These are phyloP conservation scores for Canavalia ensiformis DNA, from an alignment of 306 rosid genomes.

Conservation along the genomic window DNA sequence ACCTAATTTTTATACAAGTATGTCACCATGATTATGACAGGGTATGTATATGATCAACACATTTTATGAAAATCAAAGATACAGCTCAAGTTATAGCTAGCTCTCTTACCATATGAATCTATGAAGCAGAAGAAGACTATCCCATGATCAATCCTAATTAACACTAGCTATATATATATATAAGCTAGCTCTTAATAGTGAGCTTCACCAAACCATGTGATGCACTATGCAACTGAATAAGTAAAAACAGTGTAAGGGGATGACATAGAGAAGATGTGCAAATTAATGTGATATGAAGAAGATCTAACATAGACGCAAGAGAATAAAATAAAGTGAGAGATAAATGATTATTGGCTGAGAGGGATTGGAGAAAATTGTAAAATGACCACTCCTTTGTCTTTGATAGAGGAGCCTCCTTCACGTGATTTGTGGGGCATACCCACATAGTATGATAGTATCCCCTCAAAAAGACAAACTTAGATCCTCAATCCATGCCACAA, in stretches of 20 bases:
- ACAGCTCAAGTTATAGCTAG: neutral
- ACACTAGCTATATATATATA: no score
- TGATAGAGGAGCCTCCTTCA: slow-evolving; percentile 56
- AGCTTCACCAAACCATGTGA: neutral
- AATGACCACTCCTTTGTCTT: slow-evolving; percentile 78
- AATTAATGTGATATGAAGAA: slow-evolving; percentile 12
- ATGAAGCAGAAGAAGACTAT: slow-evolving; percentile 86
- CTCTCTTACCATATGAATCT: slow-evolving; percentile 81
- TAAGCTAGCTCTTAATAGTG: neutral
- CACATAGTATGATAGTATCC: neutral
- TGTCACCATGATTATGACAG: neutral
- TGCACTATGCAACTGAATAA: neutral
- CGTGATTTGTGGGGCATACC: slow-evolving; percentile 86
- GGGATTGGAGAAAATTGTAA: slow-evolving; percentile 84
- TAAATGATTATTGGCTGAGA: slow-evolving; percentile 87
- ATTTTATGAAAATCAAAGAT: neutral
- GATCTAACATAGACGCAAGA: slow-evolving; percentile 30
- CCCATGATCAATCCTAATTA: slow-evolving; percentile 62
- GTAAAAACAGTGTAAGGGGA: neutral
- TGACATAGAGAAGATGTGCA: slow-evolving; percentile 34
- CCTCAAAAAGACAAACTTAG: slow-evolving; percentile 57
- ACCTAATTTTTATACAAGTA: slow-evolving; percentile 59
- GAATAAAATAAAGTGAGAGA: slow-evolving; percentile 59
- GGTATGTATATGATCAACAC: neutral
- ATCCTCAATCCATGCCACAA: slow-evolving; percentile 10